Conservation (phyloP, 768 basidiomycete species). For the Tephrocybe sp. region DNA sequence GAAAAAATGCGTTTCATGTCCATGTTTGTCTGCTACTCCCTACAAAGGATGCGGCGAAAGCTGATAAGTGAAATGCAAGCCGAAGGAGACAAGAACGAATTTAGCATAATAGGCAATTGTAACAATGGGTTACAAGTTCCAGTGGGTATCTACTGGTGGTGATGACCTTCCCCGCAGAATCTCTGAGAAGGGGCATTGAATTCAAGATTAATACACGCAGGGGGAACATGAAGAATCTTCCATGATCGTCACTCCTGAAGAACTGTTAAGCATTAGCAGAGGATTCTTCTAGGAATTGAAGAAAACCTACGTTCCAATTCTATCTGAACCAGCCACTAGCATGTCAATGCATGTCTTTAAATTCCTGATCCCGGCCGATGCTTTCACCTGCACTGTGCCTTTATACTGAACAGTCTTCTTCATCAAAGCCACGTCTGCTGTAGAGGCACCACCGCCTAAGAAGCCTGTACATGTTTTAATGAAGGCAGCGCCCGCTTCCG, state of each 20-base stretch:
- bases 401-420: constrained; percentile 35
- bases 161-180: no score
- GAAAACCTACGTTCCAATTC: constrained; percentile 49
- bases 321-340: constrained; percentile 47
- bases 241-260: constrained; percentile 20
- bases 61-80: no score
- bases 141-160: no score
- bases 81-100: no score
- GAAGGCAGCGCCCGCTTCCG: constrained; percentile 48
- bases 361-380: constrained; percentile 47
- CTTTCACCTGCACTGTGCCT: constrained; percentile 44
- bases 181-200: not conserved
- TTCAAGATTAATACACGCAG: constrained; percentile 11
- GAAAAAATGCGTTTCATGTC: no score
- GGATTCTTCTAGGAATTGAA: not conserved
- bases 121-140: no score
- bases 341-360: constrained; percentile 45
- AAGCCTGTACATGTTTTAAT: constrained; percentile 59
- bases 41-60: no score
- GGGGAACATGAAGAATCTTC: constrained; percentile 1
- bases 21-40: no score
- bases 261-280: constrained; percentile 16
- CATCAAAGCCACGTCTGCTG: constrained; percentile 44
- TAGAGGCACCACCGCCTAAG: constrained; percentile 42
- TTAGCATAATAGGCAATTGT: no score